A percentile compares a stretch with the other conserved stretches of the same genome.
Conservation (phyloP, 768 basidiomycete species). For the Coprinopsis strossmayeri region DNA sequence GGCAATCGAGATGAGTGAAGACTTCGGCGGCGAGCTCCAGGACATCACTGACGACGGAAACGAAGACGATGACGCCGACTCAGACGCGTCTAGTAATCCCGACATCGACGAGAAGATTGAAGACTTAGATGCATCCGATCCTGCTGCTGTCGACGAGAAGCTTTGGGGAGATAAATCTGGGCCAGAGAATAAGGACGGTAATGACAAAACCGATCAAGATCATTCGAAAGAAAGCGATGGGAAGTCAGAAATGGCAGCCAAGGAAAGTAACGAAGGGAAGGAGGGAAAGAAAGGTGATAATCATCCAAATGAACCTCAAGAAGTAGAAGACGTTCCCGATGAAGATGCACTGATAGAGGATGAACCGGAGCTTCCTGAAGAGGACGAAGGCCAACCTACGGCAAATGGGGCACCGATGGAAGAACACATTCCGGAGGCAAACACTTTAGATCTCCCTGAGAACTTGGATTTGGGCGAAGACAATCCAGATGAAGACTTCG, state of each 20-base stretch:
- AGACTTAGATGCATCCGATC: slow-evolving; percentile 77
- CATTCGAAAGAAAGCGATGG: slow-evolving; percentile 43
- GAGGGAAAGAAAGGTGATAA: slow-evolving; percentile 12
- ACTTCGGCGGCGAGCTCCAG: slow-evolving; percentile 83
- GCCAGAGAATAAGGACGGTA: slow-evolving; percentile 42
- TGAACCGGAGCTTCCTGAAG: slow-evolving; percentile 27
- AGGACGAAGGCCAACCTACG: slow-evolving; percentile 37
- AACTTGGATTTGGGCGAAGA: slow-evolving; percentile 59
- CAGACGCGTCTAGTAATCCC: slow-evolving; percentile 45
- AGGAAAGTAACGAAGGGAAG: slow-evolving; percentile 49
- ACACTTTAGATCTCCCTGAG: slow-evolving; percentile 87
- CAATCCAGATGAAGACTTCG: slow-evolving; percentile 13
- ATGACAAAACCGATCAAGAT: slow-evolving; percentile 57
- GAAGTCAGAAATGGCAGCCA: slow-evolving; percentile 69
- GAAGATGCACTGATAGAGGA: slow-evolving; percentile 16
- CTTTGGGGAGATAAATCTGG: slow-evolving; percentile 84
- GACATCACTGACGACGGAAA: slow-evolving; percentile 68
- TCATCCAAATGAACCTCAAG: slow-evolving; percentile 8
- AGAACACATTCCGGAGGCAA: slow-evolving; percentile 68
- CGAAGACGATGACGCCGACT: slow-evolving; percentile 43
- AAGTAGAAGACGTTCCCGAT: slow-evolving; percentile 12
- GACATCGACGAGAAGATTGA: slow-evolving; percentile 82
- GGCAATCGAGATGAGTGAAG: slow-evolving; percentile 86
- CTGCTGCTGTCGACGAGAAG: slow-evolving; percentile 88
- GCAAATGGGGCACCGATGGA: slow-evolving; percentile 66